Evolutionary conservation across 345 rosid species (phyloP).

Genomic region (Diplotaxis tenuifolia): DNA sequence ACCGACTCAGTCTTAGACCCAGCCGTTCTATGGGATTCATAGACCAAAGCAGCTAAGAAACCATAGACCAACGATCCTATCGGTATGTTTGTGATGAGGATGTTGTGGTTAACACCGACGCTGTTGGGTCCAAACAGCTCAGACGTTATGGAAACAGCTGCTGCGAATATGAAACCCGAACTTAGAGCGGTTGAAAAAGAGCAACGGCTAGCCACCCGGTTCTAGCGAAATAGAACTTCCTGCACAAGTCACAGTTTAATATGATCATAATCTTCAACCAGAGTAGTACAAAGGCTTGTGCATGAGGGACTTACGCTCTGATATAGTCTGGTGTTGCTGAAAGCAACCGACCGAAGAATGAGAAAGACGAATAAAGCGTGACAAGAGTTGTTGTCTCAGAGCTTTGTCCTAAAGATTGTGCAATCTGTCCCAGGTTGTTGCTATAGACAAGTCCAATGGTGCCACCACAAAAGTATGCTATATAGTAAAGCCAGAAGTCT

Average conservation of each 20-base stretch:
- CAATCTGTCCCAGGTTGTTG: slow-evolving; percentile 91
- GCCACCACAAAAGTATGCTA: slow-evolving; percentile 85
- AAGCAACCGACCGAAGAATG: slow-evolving; percentile 90
- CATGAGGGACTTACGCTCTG: slow-evolving; percentile 65
- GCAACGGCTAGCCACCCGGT: slow-evolving; percentile 94
- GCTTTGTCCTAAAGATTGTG: slow-evolving; percentile 70
- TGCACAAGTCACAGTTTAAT: slow-evolving; percentile 32
- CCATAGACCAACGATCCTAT: slow-evolving; percentile 83
- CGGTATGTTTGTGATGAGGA: slow-evolving; percentile 90
- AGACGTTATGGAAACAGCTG: slow-evolving; percentile 86
- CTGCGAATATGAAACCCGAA: slow-evolving; percentile 93
- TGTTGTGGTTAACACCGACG: slow-evolving; percentile 90
- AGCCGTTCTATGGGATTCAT: slow-evolving; percentile 53
- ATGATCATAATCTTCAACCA: neutral
- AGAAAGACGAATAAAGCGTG: slow-evolving; percentile 85
- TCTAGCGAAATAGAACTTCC: slow-evolving; percentile 89
- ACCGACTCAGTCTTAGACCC: slow-evolving; percentile 18
- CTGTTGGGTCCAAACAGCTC: slow-evolving; percentile 92
- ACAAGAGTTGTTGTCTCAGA: slow-evolving; percentile 60
- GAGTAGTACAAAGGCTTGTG: neutral
- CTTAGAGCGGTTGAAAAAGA: slow-evolving; percentile 71
- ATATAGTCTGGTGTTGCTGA: slow-evolving; percentile 89
- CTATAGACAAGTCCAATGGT: slow-evolving; percentile 95
- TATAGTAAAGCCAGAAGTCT: slow-evolving; percentile 91
- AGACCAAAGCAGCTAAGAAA: slow-evolving; percentile 72